Evolutionary conservation across 1,284 basidiomycete species (phyloP), one percentile per base, ranked within the genome.

Genomic region (Paramarasmius palmivorus): DNA sequence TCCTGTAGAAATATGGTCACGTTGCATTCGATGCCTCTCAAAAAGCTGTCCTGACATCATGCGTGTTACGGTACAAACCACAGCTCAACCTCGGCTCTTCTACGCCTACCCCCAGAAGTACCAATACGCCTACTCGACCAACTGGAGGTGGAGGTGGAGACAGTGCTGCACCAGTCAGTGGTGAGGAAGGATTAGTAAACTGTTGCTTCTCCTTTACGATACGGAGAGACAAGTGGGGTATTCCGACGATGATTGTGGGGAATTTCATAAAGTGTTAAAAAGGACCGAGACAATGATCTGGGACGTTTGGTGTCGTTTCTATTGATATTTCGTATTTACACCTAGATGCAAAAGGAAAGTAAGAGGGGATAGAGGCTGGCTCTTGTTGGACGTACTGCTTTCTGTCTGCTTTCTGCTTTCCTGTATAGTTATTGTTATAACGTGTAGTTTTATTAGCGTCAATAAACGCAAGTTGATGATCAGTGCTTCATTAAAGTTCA

Each of bases 131-230:
- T 41, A 67, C 59, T 61, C 64, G 50, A 61, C 65, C 62, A 67
- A 56, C 63, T 65, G 41, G 56, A 64, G 53, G 62, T 63, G 47
- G 63, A 65, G 35, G 62, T 60, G 9, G 57, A 64, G 25, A 54
- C 62, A 36, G 62, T 7, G 25, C 40, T 25, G 14, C 41, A 19
- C 10, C 41, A 19, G 20, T 62, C 35, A 66, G 68, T 19, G 75
- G 71, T 57, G 88, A 89, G 65, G 86, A 88, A 64, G 83, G 80
- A 29, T 88, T 86, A 61, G 86, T 97, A 60, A 92, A 88, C 65
- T 98, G 95, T 68, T 97, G 93, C 68, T 98, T 98, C 68, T 94
- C 90, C 49, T 97, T 98, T 66, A 98, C 95, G 6, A 97, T 98
- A 50, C 76, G 95, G 50, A 74, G 95, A 56, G 95, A 98, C 66